These are phyloP conservation scores for Chenopodium formosanum DNA, from an alignment of 148 eudicot species.

Conservation along the genomic window DNA sequence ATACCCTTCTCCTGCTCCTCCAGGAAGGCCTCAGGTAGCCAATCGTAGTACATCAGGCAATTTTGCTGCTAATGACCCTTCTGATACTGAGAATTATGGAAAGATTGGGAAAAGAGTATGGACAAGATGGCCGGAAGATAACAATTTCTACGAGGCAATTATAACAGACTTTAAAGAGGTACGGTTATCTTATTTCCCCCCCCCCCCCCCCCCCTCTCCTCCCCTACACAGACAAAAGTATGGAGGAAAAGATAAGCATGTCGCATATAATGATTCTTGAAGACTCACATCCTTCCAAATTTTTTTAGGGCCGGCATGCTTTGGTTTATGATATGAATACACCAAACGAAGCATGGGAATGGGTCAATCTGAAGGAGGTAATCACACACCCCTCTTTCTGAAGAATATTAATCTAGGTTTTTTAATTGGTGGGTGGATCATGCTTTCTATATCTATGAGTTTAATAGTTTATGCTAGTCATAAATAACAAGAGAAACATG, in stretches of 20 bases:
- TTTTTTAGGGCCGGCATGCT: constrained; percentile 53
- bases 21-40: constrained; percentile 45
- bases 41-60: constrained; percentile 38
- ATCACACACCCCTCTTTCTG: background rate
- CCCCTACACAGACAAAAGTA: background rate
- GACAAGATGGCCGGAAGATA: constrained; percentile 68
- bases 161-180: constrained; percentile 47
- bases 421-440: background rate
- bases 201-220: background rate
- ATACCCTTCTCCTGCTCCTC: constrained; percentile 41
- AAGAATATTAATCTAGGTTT: background rate
- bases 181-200: constrained; percentile 8
- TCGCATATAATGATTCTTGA: background rate
- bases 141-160: constrained; percentile 58
- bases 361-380: constrained; percentile 72
- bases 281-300: constrained; percentile 19
- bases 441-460: background rate
- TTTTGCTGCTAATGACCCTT: constrained; percentile 36
- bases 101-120: constrained; percentile 63
- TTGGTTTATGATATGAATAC: constrained; percentile 53
- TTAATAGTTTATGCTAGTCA: background rate
- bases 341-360: constrained; percentile 58
- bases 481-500: background rate
- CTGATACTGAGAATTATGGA: constrained; percentile 41
- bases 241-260: background rate